Evolutionary conservation across 441 rosid genomes (phyloP), one percentile per base, ranked within the genome.

Genomic region (Populus trichocarpa): DNA sequence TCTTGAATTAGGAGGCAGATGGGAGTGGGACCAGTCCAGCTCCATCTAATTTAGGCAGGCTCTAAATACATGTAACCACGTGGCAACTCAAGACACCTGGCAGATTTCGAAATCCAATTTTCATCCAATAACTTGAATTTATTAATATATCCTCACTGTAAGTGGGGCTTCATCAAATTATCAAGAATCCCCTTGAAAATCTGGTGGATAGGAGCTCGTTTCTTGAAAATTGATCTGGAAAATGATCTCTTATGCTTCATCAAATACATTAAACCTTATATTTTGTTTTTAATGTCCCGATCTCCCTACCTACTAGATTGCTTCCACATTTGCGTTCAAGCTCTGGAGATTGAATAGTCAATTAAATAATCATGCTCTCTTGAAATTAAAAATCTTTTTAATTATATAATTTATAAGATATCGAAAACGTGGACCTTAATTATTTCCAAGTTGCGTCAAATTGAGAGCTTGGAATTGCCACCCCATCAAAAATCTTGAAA

Each of bases 1-100:
- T 59, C 71, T 18, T 75, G 50, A 63, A 77, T 80, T 70, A 64
- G 75, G 71, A 65, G 42, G 53, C 18, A 20, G 33, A 66, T 73
- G 40, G 84, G 82, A 46, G 65, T 73, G 40, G 84, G 82, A 46
- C 80, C 86, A 11, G 35, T 22, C 36, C 53, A 71, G 42, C 30
- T 66, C 69, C 59, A 72, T 68, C 42, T 53, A 73, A 26, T 72
- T 22, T 32, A 20, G 63, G 36, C 14, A 61, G 57, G 16, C 35
- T 63, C 4, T 8, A 12, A 12, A 71, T 66, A 59, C 22, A 13
- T 20, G 20, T 3, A 8, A 3, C 72, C 75, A 69, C 18, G 73
- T 72, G 81, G 73, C 81, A 76, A 69, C 65, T 32, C 11, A 20
- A 32, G 57, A 12, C 81, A 75, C 57, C 82, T 73, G 64, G 22